These are phyloP conservation scores for Sanghuangporus baumii DNA, from an alignment of 1,284 basidiomycete genomes.

Conservation along the genomic window DNA sequence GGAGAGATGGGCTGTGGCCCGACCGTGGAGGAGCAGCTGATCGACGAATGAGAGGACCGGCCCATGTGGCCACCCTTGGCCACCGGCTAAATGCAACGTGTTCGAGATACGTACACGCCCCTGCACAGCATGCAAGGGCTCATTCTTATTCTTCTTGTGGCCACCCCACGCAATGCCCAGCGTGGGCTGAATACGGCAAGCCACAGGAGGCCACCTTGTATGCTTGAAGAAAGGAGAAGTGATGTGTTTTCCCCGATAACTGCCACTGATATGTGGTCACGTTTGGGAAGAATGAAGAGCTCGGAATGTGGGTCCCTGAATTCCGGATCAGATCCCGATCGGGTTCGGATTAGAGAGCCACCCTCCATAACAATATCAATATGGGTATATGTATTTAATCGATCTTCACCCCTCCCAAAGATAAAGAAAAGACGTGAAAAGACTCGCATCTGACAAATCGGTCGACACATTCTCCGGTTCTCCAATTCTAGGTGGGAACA, in stretches of 20 bases:
- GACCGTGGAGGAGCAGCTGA: slow-evolving; percentile 2
- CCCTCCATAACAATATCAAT: too few relatives aligned
- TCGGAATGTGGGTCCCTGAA: neutral
- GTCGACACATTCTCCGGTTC: neutral
- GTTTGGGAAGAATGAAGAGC: neutral
- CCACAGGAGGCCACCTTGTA: too few relatives aligned
- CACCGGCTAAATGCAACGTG: neutral
- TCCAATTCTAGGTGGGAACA: neutral
- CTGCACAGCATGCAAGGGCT: neutral
- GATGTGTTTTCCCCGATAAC: neutral
- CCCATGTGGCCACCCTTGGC: slow-evolving; percentile 4
- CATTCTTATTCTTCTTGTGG: neutral
- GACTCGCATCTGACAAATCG: neutral
- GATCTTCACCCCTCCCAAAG: neutral
- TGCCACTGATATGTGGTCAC: neutral
- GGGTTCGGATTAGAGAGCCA: neutral
- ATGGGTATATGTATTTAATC: neutral
- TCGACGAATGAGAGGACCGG: neutral
- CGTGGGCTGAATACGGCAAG: too few relatives aligned
- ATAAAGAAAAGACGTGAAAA: neutral
- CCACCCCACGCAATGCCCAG: neutral
- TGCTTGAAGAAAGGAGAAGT: too few relatives aligned
- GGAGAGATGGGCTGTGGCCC: neutral
- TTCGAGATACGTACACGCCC: neutral
- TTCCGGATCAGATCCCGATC: neutral